These are phyloP conservation scores for Globisporangium sylvaticum DNA, from an alignment of 352 stramenopile species.

Conservation along the genomic window DNA sequence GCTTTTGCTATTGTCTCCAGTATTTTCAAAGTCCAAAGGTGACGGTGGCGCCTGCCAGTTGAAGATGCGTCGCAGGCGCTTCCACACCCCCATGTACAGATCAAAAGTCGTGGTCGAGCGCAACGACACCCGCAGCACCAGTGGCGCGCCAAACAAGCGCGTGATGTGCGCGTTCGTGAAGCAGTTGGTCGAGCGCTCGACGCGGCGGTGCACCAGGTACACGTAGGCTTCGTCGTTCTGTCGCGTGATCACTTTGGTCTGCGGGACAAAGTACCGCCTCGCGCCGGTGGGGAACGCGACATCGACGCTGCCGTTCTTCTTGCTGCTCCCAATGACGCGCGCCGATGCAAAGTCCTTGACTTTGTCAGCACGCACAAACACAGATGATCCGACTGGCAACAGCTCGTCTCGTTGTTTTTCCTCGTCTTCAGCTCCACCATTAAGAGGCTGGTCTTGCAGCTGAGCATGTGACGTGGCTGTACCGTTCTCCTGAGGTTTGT, in stretches of 20 bases:
- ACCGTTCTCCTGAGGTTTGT: background rate
- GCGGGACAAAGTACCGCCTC: conserved; percentile 55
- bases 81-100: conserved; percentile 78
- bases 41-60: conserved; percentile 67
- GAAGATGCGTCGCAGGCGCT: conserved; percentile 76
- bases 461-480: background rate
- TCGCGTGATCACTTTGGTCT: conserved; percentile 52
- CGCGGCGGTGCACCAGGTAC: conserved; percentile 81
- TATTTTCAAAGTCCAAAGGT: conserved; percentile 22
- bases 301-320: conserved; percentile 53
- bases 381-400: conserved; percentile 46
- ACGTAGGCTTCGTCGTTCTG: conserved; percentile 54
- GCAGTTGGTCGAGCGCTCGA: conserved; percentile 72
- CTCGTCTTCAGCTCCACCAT: background rate
- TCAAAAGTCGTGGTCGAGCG: conserved; percentile 60
- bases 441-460: background rate
- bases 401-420: conserved; percentile 8
- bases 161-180: conserved; percentile 82
- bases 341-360: conserved; percentile 52
- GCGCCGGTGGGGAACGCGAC: conserved; percentile 59
- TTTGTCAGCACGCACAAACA: conserved; percentile 66
- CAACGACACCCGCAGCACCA: conserved; percentile 72
- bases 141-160: conserved; percentile 70
- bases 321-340: conserved; percentile 64
- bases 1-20: background rate